Percentiles rank a stretch among this genome's conserved stretches.
Conservation (phyloP, 2,329 filamentous ascomycete genomes). For the Rutstroemia sp. region DNA sequence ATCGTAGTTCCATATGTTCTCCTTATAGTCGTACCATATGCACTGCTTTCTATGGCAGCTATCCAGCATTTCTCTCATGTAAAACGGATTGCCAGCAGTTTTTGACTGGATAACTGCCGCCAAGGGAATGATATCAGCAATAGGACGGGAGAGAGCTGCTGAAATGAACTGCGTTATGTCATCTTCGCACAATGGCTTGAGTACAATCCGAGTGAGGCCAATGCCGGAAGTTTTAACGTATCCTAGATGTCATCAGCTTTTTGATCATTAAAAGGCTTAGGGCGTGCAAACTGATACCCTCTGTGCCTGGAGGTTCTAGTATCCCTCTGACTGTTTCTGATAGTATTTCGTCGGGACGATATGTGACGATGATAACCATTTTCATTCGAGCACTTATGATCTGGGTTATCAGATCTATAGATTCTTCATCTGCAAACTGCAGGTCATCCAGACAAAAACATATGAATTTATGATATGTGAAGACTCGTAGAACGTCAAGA, state of each 20-base stretch:
- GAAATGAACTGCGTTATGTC: constrained; percentile 80
- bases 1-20: constrained; percentile 76
- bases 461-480: constrained; percentile 78
- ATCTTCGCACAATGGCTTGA: constrained; percentile 67
- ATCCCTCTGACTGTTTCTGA: constrained; percentile 47
- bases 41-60: constrained; percentile 80
- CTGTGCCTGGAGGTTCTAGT: constrained; percentile 45
- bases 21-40: constrained; percentile 84
- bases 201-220: constrained; percentile 59
- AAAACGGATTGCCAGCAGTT: constrained; percentile 77
- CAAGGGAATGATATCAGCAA: constrained; percentile 67
- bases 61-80: constrained; percentile 84
- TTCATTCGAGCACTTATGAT: constrained; percentile 73
- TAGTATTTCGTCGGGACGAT: constrained; percentile 58
- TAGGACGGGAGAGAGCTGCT: constrained; percentile 66
- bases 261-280: constrained; percentile 10
- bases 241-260: constrained; percentile 23
- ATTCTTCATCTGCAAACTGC: constrained; percentile 85
- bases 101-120: constrained; percentile 70
- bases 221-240: constrained; percentile 38
- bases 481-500: constrained; percentile 73
- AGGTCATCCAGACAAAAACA: constrained; percentile 74
- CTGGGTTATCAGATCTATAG: constrained; percentile 72
- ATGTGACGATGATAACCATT: constrained; percentile 67
- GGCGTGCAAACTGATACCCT: constrained; percentile 37